Evolutionary conservation across 75 land plant species (phyloP).

Genomic region (Picea glauca): DNA sequence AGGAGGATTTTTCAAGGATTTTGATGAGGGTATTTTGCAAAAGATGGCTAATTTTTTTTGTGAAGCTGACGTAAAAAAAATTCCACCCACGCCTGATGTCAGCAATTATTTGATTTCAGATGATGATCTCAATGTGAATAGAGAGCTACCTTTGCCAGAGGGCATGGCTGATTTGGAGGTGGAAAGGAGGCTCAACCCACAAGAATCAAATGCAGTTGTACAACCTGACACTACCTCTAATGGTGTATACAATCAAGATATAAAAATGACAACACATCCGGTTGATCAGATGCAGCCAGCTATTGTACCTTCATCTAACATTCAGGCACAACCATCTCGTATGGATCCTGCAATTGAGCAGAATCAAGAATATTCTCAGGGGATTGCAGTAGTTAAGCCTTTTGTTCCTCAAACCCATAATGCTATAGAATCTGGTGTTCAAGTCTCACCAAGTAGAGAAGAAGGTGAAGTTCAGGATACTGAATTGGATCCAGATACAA

Average conservation of each 20-base stretch:
- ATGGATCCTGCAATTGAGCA: neutral
- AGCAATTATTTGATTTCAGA: slow-evolving; percentile 49
- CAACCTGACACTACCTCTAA: slow-evolving; percentile 5
- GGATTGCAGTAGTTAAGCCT: neutral
- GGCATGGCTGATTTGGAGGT: slow-evolving; percentile 33
- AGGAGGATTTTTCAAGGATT: too few relatives aligned
- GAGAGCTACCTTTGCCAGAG: slow-evolving; percentile 24
- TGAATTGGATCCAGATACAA: slow-evolving; percentile 54
- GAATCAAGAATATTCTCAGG: slow-evolving; percentile 10
- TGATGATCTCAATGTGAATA: slow-evolving; percentile 17
- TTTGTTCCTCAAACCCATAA: slow-evolving; percentile 1
- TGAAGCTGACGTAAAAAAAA: slow-evolving; percentile 51
- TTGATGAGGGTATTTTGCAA: slow-evolving; percentile 69
- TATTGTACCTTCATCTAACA: neutral
- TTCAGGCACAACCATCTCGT: neutral
- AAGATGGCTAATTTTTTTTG: slow-evolving; percentile 45
- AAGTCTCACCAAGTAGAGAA: slow-evolving; percentile 31
- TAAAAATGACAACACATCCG: neutral
- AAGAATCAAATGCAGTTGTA: neutral
- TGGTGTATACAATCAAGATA: neutral
- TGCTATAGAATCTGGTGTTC: slow-evolving; percentile 11
- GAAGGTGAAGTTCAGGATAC: slow-evolving; percentile 51
- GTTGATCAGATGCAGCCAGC: neutral
- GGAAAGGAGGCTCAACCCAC: slow-evolving; percentile 24
- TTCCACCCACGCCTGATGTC: slow-evolving; percentile 76